Base-by-base conservation (phyloP, 163 green algal species). In the Chlamydomonas reinhardtii region DNA sequence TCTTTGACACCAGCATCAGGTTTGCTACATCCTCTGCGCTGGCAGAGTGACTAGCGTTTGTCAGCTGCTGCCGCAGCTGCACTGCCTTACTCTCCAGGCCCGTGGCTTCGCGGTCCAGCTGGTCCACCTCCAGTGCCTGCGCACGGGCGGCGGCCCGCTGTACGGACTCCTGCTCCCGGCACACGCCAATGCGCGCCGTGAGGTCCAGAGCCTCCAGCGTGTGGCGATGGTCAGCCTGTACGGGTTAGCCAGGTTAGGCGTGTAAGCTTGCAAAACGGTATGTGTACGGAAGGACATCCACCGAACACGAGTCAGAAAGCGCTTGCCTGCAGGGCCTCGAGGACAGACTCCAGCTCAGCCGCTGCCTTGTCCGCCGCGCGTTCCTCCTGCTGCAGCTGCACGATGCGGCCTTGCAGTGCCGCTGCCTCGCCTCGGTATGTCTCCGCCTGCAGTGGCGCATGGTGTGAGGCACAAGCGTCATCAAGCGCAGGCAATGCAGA, bases 31-130 rank as follows among this genome's bases (percentile, higher is more conserved):
- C 82, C 72, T 87, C 82, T 4, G 72, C 52, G 25, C n/a, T 66
- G 6, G 72, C 82, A 0, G 61, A 56, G 61, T 87, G 82, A 22
- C 72, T 82, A 5, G 82, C 71, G 11, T 31, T 76, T 4, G 82
- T 82, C 9, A 87, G 72, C 72, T 87, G 82, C 82, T 81, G 72
- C 37, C 72, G 37, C 15, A 87, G 61, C 72, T 87, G 82, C n/a
- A 29, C 61, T 0, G 62, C 74, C 82, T 87, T 87, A 72, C 62
- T 62, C 56, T 79, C 80, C 70, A 80, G 43, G 25, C 48, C 8
- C 0, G 27, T 65, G 8, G 80, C 70, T 35, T 86, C 80, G 4
- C 56, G 80, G 3, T 79, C 56, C 27, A 86, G 70, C 54, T 73
- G 69, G 6, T 27, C 35, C 25, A 86, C 54, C 39, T 86, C 80